phyloP scores from a whole-genome alignment of 805 yeast species.

The Vanderwaltozyma verrucispora region DNA sequence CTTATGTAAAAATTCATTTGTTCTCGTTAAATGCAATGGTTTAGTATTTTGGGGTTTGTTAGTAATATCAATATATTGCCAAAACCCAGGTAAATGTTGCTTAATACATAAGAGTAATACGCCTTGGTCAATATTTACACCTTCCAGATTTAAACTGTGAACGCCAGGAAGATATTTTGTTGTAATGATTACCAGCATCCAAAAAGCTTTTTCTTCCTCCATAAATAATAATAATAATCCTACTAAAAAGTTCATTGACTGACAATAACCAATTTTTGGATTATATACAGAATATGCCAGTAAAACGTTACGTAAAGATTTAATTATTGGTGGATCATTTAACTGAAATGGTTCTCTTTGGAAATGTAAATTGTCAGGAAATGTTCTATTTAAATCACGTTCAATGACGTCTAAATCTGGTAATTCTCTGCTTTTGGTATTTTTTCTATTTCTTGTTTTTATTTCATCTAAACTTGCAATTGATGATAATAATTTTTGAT shows the following conservation, averaged over 20 bases:
- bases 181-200: conserved; percentile 92
- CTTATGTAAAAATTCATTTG: conserved; percentile 45
- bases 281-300: conserved; percentile 75
- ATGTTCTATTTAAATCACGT: conserved; percentile 85
- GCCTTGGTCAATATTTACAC: conserved; percentile 92
- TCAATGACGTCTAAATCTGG: conserved; percentile 84
- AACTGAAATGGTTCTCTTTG: conserved; percentile 32
- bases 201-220: conserved; percentile 84
- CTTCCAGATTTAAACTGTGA: conserved; percentile 81
- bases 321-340: conserved; percentile 54
- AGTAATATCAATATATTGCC: conserved; percentile 33
- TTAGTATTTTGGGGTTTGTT: not conserved
- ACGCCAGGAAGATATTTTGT: conserved; percentile 80
- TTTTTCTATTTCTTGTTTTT: conserved; percentile 38
- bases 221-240: conserved; percentile 76
- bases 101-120: conserved; percentile 77
- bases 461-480: conserved; percentile 25
- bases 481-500: conserved; percentile 55
- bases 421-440: conserved; percentile 5
- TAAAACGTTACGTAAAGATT: conserved; percentile 67
- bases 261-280: conserved; percentile 92
- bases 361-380: conserved; percentile 86
- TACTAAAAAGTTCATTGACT: conserved; percentile 84
- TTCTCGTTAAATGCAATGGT: conserved; percentile 1
- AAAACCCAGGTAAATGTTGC: conserved; percentile 72